Evolutionary conservation across 2,329 filamentous ascomycete genomes (phyloP), one percentile per base, ranked within the genome.

Genomic region (Capronia epimyces): DNA sequence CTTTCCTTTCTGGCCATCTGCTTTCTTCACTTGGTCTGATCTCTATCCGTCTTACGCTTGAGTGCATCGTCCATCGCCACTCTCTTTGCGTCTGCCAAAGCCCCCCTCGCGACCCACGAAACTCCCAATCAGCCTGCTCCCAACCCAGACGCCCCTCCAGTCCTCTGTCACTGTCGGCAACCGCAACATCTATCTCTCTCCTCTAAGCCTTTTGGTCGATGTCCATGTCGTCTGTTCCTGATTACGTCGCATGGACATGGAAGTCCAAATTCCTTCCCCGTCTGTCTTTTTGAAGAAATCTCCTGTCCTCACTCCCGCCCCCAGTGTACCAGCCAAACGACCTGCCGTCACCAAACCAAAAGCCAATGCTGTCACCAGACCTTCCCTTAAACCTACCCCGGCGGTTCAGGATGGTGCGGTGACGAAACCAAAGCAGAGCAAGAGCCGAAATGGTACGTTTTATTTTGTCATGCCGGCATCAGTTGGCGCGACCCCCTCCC

Each of bases 371-470:
- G 46, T 63, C 54, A 54, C 64, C 52, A 58, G 63, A 37, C 50
- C 64, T 40, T 55, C 64, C 24, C 56, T 52, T 49, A 63, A 57
- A 49, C 43, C 61, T 24, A 49, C 55, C 25, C 49, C 57, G 55
- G 53, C 46, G 34, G 49, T 50, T 43, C 52, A 53, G 42, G 55
- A 67, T 61, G 67, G 65, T 46, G 68, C 65, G 24, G 65, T 74
- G 48, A 68, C 69, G 37, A 87, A 84, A 63, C 79, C 81, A 24
- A 87, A 86, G 64, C 83, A 86, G 69, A 84, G 82, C 53, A 87
- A 87, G 68, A 86, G 83, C 69, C 81, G 84, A 60, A 86, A 87
- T 72, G 84, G 83, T 86, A 80, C 62, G 76, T 69, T 52, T 37
- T 25, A 22, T 25, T 15, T 12, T 20, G 15, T n/a, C 13, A 29